phyloP scores from a whole-genome alignment of 805 yeast species.

The Lachancea mirantina region DNA sequence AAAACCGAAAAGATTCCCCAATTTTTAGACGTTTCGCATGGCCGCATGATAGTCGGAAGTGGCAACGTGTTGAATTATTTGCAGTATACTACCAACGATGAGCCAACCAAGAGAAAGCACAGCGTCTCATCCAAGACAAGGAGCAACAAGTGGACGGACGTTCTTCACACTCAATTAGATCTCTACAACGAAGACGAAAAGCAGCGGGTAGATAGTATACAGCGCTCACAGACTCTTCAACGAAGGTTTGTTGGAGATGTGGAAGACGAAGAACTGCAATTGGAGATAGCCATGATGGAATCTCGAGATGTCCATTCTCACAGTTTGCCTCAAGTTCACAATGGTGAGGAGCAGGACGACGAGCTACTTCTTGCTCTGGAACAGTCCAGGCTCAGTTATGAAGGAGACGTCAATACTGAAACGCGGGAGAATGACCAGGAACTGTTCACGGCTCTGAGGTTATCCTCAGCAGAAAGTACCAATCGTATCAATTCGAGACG shows the following conservation, averaged over 20 bases:
- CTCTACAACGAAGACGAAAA: constrained; percentile 26
- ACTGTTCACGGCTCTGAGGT: constrained; percentile 16
- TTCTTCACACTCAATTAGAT: constrained; percentile 20
- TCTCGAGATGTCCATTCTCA: constrained; percentile 15
- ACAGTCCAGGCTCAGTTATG: constrained; percentile 11
- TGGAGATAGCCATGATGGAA: constrained; percentile 30
- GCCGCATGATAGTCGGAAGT: constrained; percentile 25
- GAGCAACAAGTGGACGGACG: constrained; percentile 27
- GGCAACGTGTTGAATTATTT: constrained; percentile 26
- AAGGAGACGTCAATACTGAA: neutral
- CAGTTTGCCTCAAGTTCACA: neutral
- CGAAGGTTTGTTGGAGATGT: constrained; percentile 27
- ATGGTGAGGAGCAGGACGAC: constrained; percentile 7
- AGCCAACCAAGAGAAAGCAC: constrained; percentile 11
- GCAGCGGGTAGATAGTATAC: constrained; percentile 10
- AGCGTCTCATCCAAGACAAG: constrained; percentile 8
- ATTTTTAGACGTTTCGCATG: constrained; percentile 27
- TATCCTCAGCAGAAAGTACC: constrained; percentile 13
- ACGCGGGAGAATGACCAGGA: constrained; percentile 7
- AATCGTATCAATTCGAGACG: constrained; percentile 1
- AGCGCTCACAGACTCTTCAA: constrained; percentile 16
- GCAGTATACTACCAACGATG: constrained; percentile 22
- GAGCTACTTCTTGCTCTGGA: constrained; percentile 11
- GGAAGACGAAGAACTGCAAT: constrained; percentile 29
- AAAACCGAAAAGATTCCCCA: constrained; percentile 28